These are phyloP conservation scores for Rhodotorula sp. DNA, from an alignment of 1,284 basidiomycete species.

Conservation along the genomic window DNA sequence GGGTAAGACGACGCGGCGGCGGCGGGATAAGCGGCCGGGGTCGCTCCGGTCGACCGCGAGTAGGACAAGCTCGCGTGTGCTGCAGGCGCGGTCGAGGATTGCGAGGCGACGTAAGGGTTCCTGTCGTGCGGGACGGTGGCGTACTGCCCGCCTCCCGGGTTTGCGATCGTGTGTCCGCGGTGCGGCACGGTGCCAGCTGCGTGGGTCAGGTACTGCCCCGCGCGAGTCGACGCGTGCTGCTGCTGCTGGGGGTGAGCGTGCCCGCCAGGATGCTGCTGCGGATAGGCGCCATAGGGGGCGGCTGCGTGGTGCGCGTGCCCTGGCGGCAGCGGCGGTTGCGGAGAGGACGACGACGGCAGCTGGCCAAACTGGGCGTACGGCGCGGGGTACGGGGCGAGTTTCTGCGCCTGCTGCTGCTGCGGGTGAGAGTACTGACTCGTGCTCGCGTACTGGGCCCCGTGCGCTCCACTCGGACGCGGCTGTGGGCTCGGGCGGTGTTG, in stretches of 20 bases:
- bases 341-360: not conserved
- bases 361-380: conserved; percentile 6
- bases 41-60: conserved; percentile 1
- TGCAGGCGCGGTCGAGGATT: not conserved
- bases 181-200: not conserved
- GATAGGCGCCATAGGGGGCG: conserved; percentile 41
- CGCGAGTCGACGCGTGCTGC: not conserved
- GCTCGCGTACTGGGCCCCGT: conserved; percentile 42
- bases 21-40: not conserved
- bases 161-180: not conserved
- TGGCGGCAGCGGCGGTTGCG: conserved; percentile 26
- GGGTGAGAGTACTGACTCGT: conserved; percentile 36
- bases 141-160: not conserved
- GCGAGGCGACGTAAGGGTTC: not conserved
- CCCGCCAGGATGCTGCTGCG: not conserved
- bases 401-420: conserved; percentile 43
- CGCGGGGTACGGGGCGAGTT: conserved; percentile 30
- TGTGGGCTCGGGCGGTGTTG: conserved; percentile 26
- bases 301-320: conserved; percentile 45
- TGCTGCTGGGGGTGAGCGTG: not conserved
- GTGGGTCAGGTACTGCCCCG: not conserved
- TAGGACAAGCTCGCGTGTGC: not conserved
- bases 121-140: not conserved
- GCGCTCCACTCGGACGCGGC: conserved; percentile 43
- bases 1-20: not conserved